Conservation (phyloP, 768 basidiomycete species). For the Ramaria sp. region DNA sequence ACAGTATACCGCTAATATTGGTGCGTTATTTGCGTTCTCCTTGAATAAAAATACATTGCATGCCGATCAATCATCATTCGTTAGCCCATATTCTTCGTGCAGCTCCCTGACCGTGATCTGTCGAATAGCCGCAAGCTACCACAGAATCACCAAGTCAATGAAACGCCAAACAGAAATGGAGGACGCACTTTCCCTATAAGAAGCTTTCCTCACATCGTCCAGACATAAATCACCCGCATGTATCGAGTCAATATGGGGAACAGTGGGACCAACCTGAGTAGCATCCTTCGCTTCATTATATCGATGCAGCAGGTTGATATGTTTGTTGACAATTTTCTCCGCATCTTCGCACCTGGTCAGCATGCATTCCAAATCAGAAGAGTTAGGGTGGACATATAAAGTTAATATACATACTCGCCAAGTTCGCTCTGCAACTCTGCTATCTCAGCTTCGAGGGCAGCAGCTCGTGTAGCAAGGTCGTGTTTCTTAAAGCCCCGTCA, state of each 20-base stretch:
- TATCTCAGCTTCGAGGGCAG: conserved; percentile 34
- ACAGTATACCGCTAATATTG: too few species aligned
- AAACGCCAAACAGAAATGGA: not conserved
- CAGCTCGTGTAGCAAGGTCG: conserved; percentile 9
- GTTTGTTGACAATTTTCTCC: conserved; percentile 48
- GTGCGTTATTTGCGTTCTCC: too few species aligned
- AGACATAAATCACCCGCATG: not conserved
- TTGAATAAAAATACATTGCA: too few species aligned
- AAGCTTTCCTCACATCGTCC: conserved; percentile 32
- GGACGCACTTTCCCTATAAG: conserved; percentile 59
- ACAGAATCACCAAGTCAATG: not conserved
- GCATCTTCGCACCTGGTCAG: conserved; percentile 32
- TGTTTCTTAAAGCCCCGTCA: not conserved
- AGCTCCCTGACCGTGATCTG: conserved; percentile 65
- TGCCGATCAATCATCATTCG: conserved; percentile 37
- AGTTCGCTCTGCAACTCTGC: conserved; percentile 35
- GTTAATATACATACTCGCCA: conserved; percentile 25
- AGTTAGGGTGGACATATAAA: not conserved
- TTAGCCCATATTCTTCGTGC: conserved; percentile 60
- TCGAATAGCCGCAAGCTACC: conserved; percentile 59
- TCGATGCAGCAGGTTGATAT: conserved; percentile 61
- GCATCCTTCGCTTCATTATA: conserved; percentile 84
- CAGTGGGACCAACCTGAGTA: conserved; percentile 41
- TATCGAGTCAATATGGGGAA: not conserved
- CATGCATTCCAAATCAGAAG: not conserved